phyloP scores from a whole-genome alignment of 495 filamentous ascomycete genomes.

The Talaromyces ruber region DNA sequence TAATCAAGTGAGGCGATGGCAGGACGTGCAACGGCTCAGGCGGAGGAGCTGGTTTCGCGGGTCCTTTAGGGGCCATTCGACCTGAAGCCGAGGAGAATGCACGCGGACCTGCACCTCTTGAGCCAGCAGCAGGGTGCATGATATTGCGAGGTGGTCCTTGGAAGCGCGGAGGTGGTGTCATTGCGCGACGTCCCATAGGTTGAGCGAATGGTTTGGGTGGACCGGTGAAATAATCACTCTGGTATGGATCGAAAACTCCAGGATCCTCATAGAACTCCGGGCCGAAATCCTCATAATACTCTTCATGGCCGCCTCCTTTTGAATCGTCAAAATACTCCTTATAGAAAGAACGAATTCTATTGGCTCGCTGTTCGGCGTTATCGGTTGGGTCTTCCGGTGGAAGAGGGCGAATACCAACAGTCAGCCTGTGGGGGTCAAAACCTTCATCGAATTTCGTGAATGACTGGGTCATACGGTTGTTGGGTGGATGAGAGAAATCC shows the following conservation, averaged over 20 bases:
- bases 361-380: slow-evolving; percentile 88
- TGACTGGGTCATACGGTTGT: slow-evolving; percentile 6
- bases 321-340: slow-evolving; percentile 97
- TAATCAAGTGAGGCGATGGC: slow-evolving; percentile 79
- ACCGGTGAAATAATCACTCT: slow-evolving; percentile 65
- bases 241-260: slow-evolving; percentile 63
- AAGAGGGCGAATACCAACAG: slow-evolving; percentile 85
- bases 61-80: slow-evolving; percentile 37
- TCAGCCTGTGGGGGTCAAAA: slow-evolving; percentile 64
- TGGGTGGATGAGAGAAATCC: slow-evolving; percentile 24
- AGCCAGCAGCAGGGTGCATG: slow-evolving; percentile 37
- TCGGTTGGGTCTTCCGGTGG: slow-evolving; percentile 80
- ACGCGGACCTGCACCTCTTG: slow-evolving; percentile 43
- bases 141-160: slow-evolving; percentile 40
- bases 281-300: slow-evolving; percentile 66
- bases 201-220: slow-evolving; percentile 61
- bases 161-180: slow-evolving; percentile 92
- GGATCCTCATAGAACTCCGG: slow-evolving; percentile 49
- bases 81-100: slow-evolving; percentile 63
- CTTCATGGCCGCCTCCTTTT: slow-evolving; percentile 44
- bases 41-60: slow-evolving; percentile 58
- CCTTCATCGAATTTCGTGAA: slow-evolving; percentile 31
- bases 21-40: slow-evolving; percentile 66
- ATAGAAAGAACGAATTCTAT: slow-evolving; percentile 96
- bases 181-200: slow-evolving; percentile 78